Conservation (phyloP, 2,329 filamentous ascomycete genomes). For the Cladosporium cucumerinum region DNA sequence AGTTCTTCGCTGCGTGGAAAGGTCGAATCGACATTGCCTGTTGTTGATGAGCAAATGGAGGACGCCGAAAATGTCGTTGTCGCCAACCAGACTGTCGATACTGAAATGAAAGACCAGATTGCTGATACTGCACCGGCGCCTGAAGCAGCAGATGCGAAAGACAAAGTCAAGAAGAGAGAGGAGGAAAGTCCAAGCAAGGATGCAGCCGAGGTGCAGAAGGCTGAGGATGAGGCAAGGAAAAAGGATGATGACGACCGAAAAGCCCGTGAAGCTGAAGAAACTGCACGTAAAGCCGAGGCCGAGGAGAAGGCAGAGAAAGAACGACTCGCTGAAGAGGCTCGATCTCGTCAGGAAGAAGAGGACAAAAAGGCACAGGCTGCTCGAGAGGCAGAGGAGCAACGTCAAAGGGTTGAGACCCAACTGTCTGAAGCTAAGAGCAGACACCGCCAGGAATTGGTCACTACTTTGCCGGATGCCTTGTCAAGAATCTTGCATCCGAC, state of each 20-base stretch:
- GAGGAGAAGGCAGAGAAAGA: constrained; percentile 18
- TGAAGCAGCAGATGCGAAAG: constrained; percentile 15
- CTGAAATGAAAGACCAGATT: background rate
- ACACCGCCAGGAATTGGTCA: constrained; percentile 24
- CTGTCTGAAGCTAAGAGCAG: constrained; percentile 19
- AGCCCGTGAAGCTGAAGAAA: constrained; percentile 18
- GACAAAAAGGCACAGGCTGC: constrained; percentile 26
- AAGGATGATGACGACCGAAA: constrained; percentile 19
- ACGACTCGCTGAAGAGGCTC: constrained; percentile 20
- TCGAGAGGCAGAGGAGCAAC: constrained; percentile 27
- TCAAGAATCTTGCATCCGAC: constrained; percentile 23
- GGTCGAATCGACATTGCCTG: constrained; percentile 24
- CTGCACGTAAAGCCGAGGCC: constrained; percentile 19
- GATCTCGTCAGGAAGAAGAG: constrained; percentile 20
- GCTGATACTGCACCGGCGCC: background rate
- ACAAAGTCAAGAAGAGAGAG: constrained; percentile 20
- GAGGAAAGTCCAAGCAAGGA: constrained; percentile 27
- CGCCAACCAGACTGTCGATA: constrained; percentile 15
- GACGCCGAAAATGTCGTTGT: constrained; percentile 8
- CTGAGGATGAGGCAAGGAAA: constrained; percentile 22
- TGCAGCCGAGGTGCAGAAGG: constrained; percentile 22
- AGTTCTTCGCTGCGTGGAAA: constrained; percentile 27
- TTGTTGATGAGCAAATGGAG: constrained; percentile 24
- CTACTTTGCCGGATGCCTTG: constrained; percentile 25
- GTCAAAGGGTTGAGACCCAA: constrained; percentile 17